Base-by-base conservation (phyloP, 2,329 filamentous ascomycete genomes). In the Fusarium caatingaense region DNA sequence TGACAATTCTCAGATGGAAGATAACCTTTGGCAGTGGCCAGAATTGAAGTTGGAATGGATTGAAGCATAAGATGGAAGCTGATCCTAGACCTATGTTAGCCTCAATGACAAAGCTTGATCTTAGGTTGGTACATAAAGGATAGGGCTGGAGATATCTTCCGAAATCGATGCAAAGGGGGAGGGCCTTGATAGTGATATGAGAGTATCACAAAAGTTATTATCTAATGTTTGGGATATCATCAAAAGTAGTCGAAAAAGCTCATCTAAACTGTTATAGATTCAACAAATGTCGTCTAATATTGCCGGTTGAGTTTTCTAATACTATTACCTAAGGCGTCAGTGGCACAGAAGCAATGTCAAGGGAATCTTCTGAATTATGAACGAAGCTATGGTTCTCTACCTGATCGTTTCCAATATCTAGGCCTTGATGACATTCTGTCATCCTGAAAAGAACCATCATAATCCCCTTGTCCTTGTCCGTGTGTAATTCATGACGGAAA, bases 1-100 rank as follows among this genome's bases (percentile, higher is more conserved):
- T 1, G 41, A 55, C 5, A 20, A 47, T 20, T 2, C 16, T 8
- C 23, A 45, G 18, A 15, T 27, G 3, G 44, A 68, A 16, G 37
- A 68, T 3, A 25, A 56, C 28, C 50, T 61, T 6, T 69, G 59
- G 47, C 18, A 53, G 25, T 15, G 46, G 32, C 48, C 42, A 0
- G 18, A 51, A n/a, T 34, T 8, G 8, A n/a, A 58, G 0, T 11
- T 28, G 7, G 13, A 30, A 8, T 51, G 32, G 57, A 30, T 51
- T 12, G 13, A 55, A 28, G 32, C 10, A 44, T 23, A 18, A 4
- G 4, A 15, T 37, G 12, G 6, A 23, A 4, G 9, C 30, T 16
- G 3, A 15, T 8, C 7, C 13, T 32, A 16, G 30, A 32, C 1
- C 15, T 8, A 2, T 16, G 4, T 16, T 32, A 32, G 30, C 4